Evolutionary conservation across 192 early-diverging fungal genomes (phyloP).

Genomic region (Pilobolus umbonatus): DNA sequence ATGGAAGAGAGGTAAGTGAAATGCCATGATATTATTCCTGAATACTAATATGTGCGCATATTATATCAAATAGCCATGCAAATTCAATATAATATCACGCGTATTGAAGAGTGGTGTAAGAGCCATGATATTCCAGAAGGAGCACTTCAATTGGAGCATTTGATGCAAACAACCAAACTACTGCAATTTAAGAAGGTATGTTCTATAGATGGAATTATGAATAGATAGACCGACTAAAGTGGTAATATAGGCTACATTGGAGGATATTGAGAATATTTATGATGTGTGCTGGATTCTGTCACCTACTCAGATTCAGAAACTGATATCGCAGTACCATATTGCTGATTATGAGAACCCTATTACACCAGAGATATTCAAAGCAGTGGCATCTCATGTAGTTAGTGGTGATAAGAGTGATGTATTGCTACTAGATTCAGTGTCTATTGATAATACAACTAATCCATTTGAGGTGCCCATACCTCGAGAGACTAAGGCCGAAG

Average conservation of each 20-base stretch:
- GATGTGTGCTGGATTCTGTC: slow-evolving; percentile 98
- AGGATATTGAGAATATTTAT: slow-evolving; percentile 97
- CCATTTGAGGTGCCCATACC: slow-evolving; percentile 51
- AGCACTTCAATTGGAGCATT: slow-evolving; percentile 84
- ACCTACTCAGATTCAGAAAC: slow-evolving; percentile 95
- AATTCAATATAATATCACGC: slow-evolving; percentile 97
- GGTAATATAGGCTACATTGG: slow-evolving; percentile 38
- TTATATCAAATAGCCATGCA: slow-evolving; percentile 68
- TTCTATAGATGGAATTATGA: no score
- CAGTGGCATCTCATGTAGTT: slow-evolving; percentile 78
- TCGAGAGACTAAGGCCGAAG: slow-evolving; percentile 7
- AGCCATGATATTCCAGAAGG: slow-evolving; percentile 88
- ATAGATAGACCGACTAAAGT: no score
- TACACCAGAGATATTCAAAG: slow-evolving; percentile 83
- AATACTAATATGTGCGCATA: not conserved
- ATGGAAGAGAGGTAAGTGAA: slow-evolving; percentile 85
- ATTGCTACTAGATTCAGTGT: slow-evolving; percentile 80
- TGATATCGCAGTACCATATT: slow-evolving; percentile 91
- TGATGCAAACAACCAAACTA: slow-evolving; percentile 96
- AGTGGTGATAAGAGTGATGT: slow-evolving; percentile 87
- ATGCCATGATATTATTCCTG: not conserved
- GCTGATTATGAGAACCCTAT: slow-evolving; percentile 94
- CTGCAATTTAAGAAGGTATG: slow-evolving; percentile 96
- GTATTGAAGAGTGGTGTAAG: slow-evolving; percentile 99
- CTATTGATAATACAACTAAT: slow-evolving; percentile 49